Conservation (phyloP, 352 stramenopile genomes). For the Saprolegnia parasitica region DNA sequence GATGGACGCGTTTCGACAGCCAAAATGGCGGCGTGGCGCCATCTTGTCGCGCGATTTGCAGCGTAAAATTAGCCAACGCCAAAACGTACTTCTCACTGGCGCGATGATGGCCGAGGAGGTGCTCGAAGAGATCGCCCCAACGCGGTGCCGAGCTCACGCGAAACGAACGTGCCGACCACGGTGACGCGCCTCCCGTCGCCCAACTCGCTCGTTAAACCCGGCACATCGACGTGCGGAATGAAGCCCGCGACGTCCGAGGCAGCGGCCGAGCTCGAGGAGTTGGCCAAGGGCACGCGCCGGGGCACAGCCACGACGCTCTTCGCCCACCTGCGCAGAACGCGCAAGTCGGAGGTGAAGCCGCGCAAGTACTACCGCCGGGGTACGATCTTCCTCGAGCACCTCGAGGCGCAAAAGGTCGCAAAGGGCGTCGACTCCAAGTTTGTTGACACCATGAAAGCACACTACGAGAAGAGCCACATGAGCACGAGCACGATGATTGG, state of each 20-base stretch:
- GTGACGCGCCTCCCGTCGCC: background rate
- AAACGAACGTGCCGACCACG: background rate
- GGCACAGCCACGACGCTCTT: background rate
- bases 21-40: background rate
- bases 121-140: background rate
- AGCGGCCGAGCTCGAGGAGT: background rate
- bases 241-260: background rate
- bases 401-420: constrained; percentile 58
- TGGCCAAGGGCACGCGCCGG: background rate
- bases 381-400: constrained; percentile 64
- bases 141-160: background rate
- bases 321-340: background rate
- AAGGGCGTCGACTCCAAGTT: constrained; percentile 74
- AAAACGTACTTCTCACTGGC: background rate
- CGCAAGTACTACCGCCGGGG: constrained; percentile 54
- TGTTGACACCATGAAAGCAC: constrained; percentile 67
- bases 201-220: background rate
- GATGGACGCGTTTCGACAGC: too few species aligned
- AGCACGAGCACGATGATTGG: constrained; percentile 71
- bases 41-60: background rate
- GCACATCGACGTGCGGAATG: background rate
- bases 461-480: constrained; percentile 68
- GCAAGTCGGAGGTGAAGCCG: constrained; percentile 8
- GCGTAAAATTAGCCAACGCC: background rate
- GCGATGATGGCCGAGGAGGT: background rate